phyloP scores from a whole-genome alignment of 768 basidiomycete genomes.

The Lactarius hengduanensis region DNA sequence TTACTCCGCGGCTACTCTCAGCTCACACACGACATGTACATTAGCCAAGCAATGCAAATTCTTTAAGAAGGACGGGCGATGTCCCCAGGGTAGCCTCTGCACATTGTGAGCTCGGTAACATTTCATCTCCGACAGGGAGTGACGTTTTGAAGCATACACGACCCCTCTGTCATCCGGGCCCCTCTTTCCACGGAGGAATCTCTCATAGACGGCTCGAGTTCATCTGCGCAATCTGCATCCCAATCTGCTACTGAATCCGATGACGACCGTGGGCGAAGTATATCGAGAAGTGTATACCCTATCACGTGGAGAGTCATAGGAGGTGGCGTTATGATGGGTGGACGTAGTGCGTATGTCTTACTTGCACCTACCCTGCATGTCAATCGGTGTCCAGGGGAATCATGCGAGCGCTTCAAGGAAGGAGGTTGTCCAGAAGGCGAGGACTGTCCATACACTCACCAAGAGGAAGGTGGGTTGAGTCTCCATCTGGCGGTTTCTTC shows the following conservation, averaged over 20 bases:
- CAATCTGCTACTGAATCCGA: neutral
- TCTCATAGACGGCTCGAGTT: neutral
- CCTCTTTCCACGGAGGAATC: neutral
- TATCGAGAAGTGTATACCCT: constrained; percentile 46
- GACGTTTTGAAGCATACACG: constrained; percentile 19
- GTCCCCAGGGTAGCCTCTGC: constrained; percentile 25
- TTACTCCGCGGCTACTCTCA: neutral
- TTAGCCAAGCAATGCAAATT: constrained; percentile 29
- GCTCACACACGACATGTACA: constrained; percentile 4
- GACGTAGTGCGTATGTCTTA: constrained; percentile 30
- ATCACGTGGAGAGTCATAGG: constrained; percentile 77
- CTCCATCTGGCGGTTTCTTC: neutral
- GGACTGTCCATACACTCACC: constrained; percentile 34
- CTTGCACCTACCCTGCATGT: neutral
- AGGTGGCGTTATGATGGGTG: constrained; percentile 70
- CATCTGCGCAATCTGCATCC: neutral
- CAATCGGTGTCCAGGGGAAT: constrained; percentile 29
- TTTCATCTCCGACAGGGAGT: neutral
- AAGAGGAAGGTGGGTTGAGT: constrained; percentile 22
- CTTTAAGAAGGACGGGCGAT: constrained; percentile 25
- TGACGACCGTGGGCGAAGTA: constrained; percentile 34
- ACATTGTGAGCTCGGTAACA: constrained; percentile 24
- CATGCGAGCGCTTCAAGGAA: constrained; percentile 32
- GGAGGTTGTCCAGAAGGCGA: constrained; percentile 33
- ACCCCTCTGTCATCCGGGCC: constrained; percentile 9